Percentiles rank a stretch among this genome's conserved stretches.
Conservation (phyloP, 345 rosid genomes). For the Capsella bursapastoris region DNA sequence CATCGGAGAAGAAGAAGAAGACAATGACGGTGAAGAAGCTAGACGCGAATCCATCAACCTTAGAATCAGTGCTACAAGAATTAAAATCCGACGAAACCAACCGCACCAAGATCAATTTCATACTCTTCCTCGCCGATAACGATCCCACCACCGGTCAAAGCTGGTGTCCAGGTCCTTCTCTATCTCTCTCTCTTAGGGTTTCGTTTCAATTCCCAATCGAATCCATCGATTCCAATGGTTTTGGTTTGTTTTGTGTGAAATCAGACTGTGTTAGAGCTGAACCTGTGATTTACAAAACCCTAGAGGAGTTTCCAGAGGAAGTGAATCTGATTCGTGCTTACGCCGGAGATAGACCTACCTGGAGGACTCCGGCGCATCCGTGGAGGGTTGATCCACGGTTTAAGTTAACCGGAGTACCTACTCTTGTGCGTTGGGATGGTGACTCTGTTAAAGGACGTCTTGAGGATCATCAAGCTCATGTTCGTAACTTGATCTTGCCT, state of each 20-base stretch:
- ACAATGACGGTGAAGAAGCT: conserved; percentile 60
- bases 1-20: not conserved
- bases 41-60: conserved; percentile 62
- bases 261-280: conserved; percentile 94
- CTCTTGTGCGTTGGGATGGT: conserved; percentile 72
- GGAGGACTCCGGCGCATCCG: conserved; percentile 78
- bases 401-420: conserved; percentile 85
- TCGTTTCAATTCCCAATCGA: not conserved
- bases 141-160: conserved; percentile 72
- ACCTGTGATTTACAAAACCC: conserved; percentile 76
- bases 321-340: conserved; percentile 69
- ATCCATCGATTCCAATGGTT: not conserved
- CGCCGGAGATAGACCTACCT: conserved; percentile 87
- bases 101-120: conserved; percentile 59
- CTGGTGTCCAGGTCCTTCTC: conserved; percentile 79
- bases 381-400: conserved; percentile 74
- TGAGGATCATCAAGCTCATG: conserved; percentile 84
- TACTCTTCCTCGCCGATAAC: conserved; percentile 86
- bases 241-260: not conserved
- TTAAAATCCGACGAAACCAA: conserved; percentile 59
- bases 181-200: conserved; percentile 5
- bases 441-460: conserved; percentile 62
- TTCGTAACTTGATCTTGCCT: conserved; percentile 60
- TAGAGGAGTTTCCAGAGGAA: conserved; percentile 64
- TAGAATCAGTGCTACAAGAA: conserved; percentile 56